Evolutionary conservation across 2,329 filamentous ascomycete genomes (phyloP).

Genomic region (Penicillium nordicum): DNA sequence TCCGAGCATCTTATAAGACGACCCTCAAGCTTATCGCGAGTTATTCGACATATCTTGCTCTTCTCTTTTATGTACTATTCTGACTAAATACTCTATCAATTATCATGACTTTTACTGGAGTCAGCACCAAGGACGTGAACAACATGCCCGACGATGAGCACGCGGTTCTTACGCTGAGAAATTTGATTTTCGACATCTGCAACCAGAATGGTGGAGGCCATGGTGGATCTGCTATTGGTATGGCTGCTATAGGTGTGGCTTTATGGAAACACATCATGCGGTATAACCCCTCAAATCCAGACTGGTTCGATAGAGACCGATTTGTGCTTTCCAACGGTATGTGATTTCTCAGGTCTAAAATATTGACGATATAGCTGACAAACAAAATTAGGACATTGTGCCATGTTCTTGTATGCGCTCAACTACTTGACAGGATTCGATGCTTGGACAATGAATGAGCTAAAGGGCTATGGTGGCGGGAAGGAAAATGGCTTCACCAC

Average conservation of each 20-base stretch:
- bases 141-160: background rate
- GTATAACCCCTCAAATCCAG: background rate
- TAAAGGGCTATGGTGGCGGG: conserved; percentile 16
- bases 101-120: no score
- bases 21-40: no score
- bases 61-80: no score
- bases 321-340: conserved; percentile 41
- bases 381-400: background rate
- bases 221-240: background rate
- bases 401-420: conserved; percentile 18
- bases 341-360: background rate
- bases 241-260: background rate
- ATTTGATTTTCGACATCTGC: background rate
- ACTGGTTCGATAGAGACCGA: conserved; percentile 38
- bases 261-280: background rate
- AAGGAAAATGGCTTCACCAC: conserved; percentile 7
- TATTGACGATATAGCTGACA: no score
- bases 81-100: no score
- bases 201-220: background rate
- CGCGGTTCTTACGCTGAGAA: background rate
- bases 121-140: no score
- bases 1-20: no score
- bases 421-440: conserved; percentile 16
- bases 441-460: conserved; percentile 16
- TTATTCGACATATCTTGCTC: no score